These are phyloP conservation scores for Coemansia sp. DNA, from an alignment of 192 early-diverging fungal species.

Conservation along the genomic window DNA sequence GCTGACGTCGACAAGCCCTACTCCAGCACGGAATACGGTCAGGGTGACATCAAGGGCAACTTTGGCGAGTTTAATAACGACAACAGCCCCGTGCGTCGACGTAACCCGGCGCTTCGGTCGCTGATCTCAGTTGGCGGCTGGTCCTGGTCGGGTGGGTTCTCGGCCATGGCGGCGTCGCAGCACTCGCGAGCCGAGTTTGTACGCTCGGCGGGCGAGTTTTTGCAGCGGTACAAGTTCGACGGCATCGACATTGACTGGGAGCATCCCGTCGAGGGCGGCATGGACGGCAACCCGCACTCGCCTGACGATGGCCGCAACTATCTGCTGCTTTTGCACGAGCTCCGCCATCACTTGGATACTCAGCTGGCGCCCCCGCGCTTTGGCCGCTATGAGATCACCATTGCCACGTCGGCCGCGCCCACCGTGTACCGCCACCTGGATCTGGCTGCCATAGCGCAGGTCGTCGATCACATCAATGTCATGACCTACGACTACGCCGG, in stretches of 20 bases:
- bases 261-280: conserved; percentile 69
- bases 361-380: conserved; percentile 34
- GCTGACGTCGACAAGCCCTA: conserved; percentile 76
- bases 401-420: conserved; percentile 69
- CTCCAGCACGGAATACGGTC: conserved; percentile 48
- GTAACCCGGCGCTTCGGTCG: conserved; percentile 70
- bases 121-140: conserved; percentile 80
- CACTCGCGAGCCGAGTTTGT: conserved; percentile 64
- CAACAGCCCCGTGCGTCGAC: conserved; percentile 44
- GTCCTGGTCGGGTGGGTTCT: conserved; percentile 75
- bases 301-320: conserved; percentile 82
- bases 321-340: conserved; percentile 69
- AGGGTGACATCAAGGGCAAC: conserved; percentile 66
- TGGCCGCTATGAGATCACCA: conserved; percentile 65
- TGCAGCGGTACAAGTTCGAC: conserved; percentile 54
- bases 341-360: conserved; percentile 70
- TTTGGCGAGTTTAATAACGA: conserved; percentile 67
- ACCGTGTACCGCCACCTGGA: conserved; percentile 65
- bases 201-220: conserved; percentile 49
- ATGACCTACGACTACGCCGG: conserved; percentile 91
- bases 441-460: conserved; percentile 64
- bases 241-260: conserved; percentile 79
- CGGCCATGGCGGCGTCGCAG: conserved; percentile 59
- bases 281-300: conserved; percentile 62
- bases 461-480: conserved; percentile 80